A percentile compares a stretch with the other conserved stretches of the same genome.
Evolutionary conservation across 495 filamentous ascomycete genomes (phyloP).

Genomic region (Penicillium coffeae): DNA sequence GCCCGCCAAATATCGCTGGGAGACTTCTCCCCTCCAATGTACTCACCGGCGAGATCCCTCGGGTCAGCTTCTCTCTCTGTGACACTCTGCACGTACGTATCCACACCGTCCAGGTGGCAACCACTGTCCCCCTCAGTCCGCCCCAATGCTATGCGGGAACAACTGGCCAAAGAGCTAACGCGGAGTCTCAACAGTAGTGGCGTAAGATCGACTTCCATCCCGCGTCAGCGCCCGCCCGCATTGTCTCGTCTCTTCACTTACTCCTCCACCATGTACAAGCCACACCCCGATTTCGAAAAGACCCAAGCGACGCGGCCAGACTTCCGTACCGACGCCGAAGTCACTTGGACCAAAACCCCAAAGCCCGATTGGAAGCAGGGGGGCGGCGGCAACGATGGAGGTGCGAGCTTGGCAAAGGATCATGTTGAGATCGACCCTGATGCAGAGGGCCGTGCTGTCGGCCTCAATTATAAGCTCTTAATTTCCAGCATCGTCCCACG

Average conservation of each 20-base stretch:
- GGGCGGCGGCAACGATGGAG: constrained; percentile 65
- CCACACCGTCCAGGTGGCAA: background rate
- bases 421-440: constrained; percentile 85
- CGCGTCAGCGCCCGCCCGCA: background rate
- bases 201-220: background rate
- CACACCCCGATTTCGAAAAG: constrained; percentile 67
- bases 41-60: background rate
- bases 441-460: constrained; percentile 59
- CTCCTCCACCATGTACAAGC: constrained; percentile 27
- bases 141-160: background rate
- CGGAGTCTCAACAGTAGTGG: background rate
- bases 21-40: background rate
- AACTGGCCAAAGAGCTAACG: background rate
- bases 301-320: constrained; percentile 70
- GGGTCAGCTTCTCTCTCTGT: background rate
- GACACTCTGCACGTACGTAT: background rate
- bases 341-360: constrained; percentile 65
- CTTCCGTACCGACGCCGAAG: constrained; percentile 49
- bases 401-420: constrained; percentile 49
- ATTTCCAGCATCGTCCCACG: constrained; percentile 84
- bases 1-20: too few species aligned
- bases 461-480: constrained; percentile 87
- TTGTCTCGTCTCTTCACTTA: constrained; percentile 13
- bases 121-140: background rate
- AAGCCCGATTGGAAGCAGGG: constrained; percentile 75